Evolutionary conservation across 108 stramenopile species (phyloP).

Genomic region (Aurantiochytrium sp.): DNA sequence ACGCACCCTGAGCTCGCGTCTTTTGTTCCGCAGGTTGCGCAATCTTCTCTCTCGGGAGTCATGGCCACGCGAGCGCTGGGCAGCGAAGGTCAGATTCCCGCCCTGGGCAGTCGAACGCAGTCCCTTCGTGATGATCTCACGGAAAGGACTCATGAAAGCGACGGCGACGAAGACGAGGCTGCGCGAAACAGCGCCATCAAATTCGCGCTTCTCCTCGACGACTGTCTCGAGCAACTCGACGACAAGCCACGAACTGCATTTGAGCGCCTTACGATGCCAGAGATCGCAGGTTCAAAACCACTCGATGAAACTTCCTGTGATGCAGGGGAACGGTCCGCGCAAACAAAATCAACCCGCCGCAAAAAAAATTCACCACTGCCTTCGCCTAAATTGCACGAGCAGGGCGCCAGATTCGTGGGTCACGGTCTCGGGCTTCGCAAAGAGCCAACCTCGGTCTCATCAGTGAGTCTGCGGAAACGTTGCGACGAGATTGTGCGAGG

Average conservation of each 20-base stretch:
- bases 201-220: neutral
- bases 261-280: neutral
- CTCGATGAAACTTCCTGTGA: too few species aligned
- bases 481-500: neutral
- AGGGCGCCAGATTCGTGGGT: neutral
- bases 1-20: neutral
- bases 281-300: neutral
- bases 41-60: neutral
- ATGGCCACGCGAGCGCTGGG: neutral
- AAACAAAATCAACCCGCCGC: too few species aligned
- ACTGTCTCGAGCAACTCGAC: neutral
- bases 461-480: neutral
- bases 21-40: neutral
- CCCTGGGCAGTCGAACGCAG: too few species aligned
- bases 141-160: neutral
- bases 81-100: too few species aligned
- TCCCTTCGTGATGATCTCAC: neutral
- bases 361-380: too few species aligned
- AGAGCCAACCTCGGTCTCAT: neutral
- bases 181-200: neutral
- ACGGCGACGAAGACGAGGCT: neutral
- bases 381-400: neutral
- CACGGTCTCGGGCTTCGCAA: neutral
- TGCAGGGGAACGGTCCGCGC: too few species aligned
- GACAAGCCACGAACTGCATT: neutral